Base-by-base conservation (phyloP, 2,329 filamentous ascomycete species). In the Zymoseptoria tritici region DNA sequence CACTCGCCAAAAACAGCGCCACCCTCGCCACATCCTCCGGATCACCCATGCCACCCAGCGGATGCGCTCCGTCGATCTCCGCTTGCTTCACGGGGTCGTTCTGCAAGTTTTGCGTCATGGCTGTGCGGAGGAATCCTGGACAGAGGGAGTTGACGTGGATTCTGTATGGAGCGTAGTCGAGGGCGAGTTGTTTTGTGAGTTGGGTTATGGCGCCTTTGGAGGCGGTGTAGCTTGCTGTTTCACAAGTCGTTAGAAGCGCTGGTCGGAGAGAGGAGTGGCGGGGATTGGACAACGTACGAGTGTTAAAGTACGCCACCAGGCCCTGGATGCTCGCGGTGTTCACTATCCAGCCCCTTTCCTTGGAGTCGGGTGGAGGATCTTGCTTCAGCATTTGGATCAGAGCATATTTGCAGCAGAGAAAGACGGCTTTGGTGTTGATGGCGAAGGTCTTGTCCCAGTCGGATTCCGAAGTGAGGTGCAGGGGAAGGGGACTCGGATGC, bases 151-250 rank as follows among this genome's bases (percentile, higher is more conserved):
- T 79, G 59, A 69, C 72, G 57, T 78, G 73, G 49, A 80, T 76
- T 11, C 70, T 67, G 31, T 78, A 66, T 46, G 68, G 67, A 1
- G 74, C 76, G 58, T 77, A 77, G 56, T 78, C 76, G n/a, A 78
- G 61, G 13, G 57, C 54, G n/a, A 78, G 70, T 56, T 76, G 72
- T 56, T 76, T 77, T 7, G 79, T 80, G 52, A 82, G 70, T 50
- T 75, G 71, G 9, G 76, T 70, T 6, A 80, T 77, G 0, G 78
- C 79, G 9, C 76, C 77, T 63, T 81, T 82, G 50, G 73, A 76
- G 2, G 78, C 76, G 57, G 75, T 77, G 64, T 81, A 81, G 19
- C 71, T 70, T 24, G 74, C 72, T 70, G 64, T 19, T 19, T 24
- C 6, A 11, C 9, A 31, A 2, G 49, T 57, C 20, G 49, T 29